These are phyloP conservation scores for Chenopodium suecicum DNA, from an alignment of 148 eudicot genomes.

Conservation along the genomic window DNA sequence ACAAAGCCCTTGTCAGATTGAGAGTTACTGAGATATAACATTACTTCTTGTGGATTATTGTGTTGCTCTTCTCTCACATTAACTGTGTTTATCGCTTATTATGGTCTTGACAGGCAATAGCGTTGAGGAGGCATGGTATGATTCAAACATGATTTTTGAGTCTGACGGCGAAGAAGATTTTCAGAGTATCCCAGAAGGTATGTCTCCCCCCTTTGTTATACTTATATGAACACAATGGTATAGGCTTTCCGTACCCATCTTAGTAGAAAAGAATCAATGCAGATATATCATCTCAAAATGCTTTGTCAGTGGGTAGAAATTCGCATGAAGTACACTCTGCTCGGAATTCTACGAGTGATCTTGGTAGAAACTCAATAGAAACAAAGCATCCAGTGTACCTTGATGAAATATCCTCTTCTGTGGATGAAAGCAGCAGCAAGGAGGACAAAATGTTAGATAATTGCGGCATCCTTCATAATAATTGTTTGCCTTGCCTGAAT, in stretches of 20 bases:
- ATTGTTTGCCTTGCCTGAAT: constrained; percentile 79
- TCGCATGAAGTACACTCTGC: constrained; percentile 44
- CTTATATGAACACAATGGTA: neutral
- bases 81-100: neutral
- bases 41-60: constrained; percentile 9
- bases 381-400: constrained; percentile 47
- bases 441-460: constrained; percentile 58
- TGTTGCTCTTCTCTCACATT: constrained; percentile 12
- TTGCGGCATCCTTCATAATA: constrained; percentile 67
- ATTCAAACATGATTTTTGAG: constrained; percentile 66
- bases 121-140: constrained; percentile 85
- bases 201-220: neutral
- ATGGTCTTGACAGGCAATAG: constrained; percentile 46
- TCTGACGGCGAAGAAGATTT: constrained; percentile 94
- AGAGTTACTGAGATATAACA: neutral
- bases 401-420: constrained; percentile 61
- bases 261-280: constrained; percentile 24
- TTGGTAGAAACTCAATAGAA: constrained; percentile 48
- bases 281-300: constrained; percentile 56
- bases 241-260: neutral
- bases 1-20: neutral
- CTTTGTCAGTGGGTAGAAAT: constrained; percentile 39
- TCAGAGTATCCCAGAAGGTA: constrained; percentile 87
- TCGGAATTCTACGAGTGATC: constrained; percentile 48
- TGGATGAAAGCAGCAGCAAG: constrained; percentile 47